phyloP scores from a whole-genome alignment of 2,329 filamentous ascomycete species.

The Aspergillus tubingensis region DNA sequence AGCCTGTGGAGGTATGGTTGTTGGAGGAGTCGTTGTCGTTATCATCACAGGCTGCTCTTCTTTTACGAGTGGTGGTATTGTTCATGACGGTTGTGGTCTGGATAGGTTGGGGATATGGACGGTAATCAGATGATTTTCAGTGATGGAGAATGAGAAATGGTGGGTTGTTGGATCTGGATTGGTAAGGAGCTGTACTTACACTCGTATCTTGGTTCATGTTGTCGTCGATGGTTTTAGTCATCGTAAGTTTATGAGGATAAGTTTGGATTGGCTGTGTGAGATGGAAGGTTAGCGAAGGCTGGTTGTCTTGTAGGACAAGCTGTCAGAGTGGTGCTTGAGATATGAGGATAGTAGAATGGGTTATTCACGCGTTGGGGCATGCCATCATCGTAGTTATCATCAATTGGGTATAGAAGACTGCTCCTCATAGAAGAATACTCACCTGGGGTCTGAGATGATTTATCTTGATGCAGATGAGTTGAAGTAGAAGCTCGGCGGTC shows the following conservation, averaged over 20 bases:
- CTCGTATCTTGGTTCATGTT: not conserved
- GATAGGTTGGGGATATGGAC: not conserved
- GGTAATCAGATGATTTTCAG: not conserved
- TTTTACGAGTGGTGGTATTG: not conserved
- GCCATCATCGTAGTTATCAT: too few relatives aligned
- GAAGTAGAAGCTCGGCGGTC: too few relatives aligned
- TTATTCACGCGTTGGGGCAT: too few relatives aligned
- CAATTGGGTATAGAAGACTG: too few relatives aligned
- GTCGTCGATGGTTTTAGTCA: not conserved
- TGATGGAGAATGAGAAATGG: not conserved
- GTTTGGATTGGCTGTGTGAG: not conserved
- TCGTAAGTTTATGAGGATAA: not conserved
- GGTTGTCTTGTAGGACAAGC: too few relatives aligned
- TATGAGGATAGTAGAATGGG: too few relatives aligned
- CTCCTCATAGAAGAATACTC: too few relatives aligned
- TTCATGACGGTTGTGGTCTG: not conserved
- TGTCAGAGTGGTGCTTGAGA: too few relatives aligned
- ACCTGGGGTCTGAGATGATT: too few relatives aligned
- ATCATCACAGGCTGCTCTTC: not conserved
- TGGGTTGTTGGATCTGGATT: too few relatives aligned
- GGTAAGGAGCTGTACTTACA: too few relatives aligned
- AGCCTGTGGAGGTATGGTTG: not conserved
- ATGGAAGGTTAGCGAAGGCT: not conserved
- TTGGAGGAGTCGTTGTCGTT: not conserved
- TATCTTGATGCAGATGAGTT: too few relatives aligned